These are phyloP conservation scores for Rutstroemia sydowiana DNA, from an alignment of 2,329 filamentous ascomycete species.

Conservation along the genomic window DNA sequence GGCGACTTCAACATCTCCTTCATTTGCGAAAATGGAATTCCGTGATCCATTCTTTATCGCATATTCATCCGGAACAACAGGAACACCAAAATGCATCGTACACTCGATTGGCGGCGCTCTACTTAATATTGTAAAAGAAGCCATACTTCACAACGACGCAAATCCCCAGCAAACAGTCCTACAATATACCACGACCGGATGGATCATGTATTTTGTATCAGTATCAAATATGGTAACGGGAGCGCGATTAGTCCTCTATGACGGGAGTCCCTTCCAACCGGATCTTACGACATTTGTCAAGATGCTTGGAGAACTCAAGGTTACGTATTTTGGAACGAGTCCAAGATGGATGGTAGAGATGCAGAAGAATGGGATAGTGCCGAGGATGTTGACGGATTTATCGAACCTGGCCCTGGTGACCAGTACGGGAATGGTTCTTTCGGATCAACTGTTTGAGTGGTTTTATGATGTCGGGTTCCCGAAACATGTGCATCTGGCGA, in stretches of 20 bases:
- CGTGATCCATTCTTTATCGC: conserved; percentile 71
- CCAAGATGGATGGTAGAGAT: conserved; percentile 72
- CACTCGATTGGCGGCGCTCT: conserved; percentile 64
- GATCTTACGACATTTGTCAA: conserved; percentile 56
- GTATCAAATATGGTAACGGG: conserved; percentile 54
- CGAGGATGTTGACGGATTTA: conserved; percentile 52
- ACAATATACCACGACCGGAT: conserved; percentile 63
- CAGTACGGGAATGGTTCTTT: conserved; percentile 76
- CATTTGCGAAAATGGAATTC: conserved; percentile 26
- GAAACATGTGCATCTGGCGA: conserved; percentile 55
- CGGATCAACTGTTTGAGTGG: conserved; percentile 73
- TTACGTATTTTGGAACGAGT: conserved; percentile 68
- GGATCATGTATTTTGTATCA: conserved; percentile 78
- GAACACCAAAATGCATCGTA: conserved; percentile 78
- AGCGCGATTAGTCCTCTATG: conserved; percentile 62
- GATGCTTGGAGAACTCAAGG: conserved; percentile 53
- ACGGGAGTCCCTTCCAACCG: conserved; percentile 73
- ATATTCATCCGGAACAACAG: conserved; percentile 75
- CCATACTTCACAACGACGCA: conserved; percentile 42
- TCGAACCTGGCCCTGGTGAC: conserved; percentile 53
- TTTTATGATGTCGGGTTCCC: conserved; percentile 64
- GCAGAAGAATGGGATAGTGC: conserved; percentile 54
- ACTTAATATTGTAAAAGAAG: conserved; percentile 55
- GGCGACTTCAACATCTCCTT: conserved; percentile 12
- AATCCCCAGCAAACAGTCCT: conserved; percentile 37